Percentiles rank a stretch among this genome's conserved stretches.
Conservation (phyloP, 306 rosid species). For the Citrullus colocynthis region DNA sequence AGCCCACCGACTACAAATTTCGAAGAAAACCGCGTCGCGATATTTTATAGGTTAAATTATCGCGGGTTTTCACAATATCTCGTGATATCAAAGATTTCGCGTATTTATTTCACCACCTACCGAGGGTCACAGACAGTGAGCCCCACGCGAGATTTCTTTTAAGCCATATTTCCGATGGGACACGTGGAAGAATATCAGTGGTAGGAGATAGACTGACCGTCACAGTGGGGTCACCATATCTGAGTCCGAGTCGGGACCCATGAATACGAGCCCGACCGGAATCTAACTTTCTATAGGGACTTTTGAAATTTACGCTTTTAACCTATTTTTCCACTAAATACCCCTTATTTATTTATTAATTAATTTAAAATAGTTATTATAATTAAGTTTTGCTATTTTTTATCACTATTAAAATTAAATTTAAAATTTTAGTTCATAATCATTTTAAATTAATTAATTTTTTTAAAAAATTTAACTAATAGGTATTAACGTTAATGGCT, state of each 20-base stretch:
- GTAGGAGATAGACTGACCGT: neutral
- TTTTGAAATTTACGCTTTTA: too few relatives aligned
- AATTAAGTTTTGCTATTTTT: too few relatives aligned
- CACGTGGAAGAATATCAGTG: constrained; percentile 2
- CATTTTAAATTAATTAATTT: too few relatives aligned
- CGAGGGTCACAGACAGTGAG: neutral
- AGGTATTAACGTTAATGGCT: too few relatives aligned
- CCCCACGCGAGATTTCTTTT: neutral
- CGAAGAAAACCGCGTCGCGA: neutral
- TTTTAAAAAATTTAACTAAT: too few relatives aligned
- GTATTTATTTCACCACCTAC: neutral
- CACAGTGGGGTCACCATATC: neutral
- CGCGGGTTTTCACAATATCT: neutral
- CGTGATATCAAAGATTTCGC: neutral
- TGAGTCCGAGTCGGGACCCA: too few relatives aligned
- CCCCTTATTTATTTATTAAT: neutral
- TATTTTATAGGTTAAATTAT: neutral
- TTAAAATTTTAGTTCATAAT: too few relatives aligned
- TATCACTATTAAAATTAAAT: too few relatives aligned
- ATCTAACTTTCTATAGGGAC: too few relatives aligned
- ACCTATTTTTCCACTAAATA: too few relatives aligned
- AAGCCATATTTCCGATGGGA: neutral
- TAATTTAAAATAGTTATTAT: too few relatives aligned
- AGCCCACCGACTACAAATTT: neutral
- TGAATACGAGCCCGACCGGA: too few relatives aligned